A percentile compares a stretch with the other conserved stretches of the same genome.
Conservation (phyloP, 495 filamentous ascomycete species). For the Staphylotrichum longicolle region DNA sequence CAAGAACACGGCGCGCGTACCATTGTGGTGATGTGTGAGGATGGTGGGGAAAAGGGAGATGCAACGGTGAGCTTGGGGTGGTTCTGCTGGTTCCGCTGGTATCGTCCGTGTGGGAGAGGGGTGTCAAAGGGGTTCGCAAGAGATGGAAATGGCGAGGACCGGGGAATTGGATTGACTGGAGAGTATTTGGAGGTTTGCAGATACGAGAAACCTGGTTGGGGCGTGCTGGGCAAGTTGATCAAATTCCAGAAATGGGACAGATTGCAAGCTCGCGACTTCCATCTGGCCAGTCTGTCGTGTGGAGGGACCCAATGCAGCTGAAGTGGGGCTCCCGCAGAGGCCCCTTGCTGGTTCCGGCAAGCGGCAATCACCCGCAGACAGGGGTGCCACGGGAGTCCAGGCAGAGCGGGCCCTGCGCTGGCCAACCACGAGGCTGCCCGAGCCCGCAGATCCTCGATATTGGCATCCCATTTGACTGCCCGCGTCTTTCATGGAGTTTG, state of each 20-base stretch:
- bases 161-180: not conserved
- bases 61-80: not conserved
- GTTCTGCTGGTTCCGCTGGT: not conserved
- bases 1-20: slow-evolving; percentile 15
- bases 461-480: not conserved
- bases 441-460: not conserved
- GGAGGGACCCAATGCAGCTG: slow-evolving; percentile 15
- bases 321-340: slow-evolving; percentile 12
- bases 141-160: not conserved
- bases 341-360: slow-evolving; percentile 14
- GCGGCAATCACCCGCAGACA: not conserved
- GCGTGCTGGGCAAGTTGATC: not conserved
- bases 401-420: not conserved
- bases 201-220: not conserved
- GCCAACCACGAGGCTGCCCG: slow-evolving; percentile 6
- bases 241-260: slow-evolving; percentile 28
- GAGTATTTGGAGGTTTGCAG: not conserved
- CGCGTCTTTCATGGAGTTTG: not conserved
- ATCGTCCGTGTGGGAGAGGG: not conserved
- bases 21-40: slow-evolving; percentile 24
- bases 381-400: slow-evolving; percentile 13
- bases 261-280: slow-evolving; percentile 29
- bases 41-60: not conserved
- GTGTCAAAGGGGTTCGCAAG: not conserved
- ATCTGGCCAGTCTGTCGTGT: slow-evolving; percentile 26